Conservation (phyloP, 176 grass and related monocot genomes). For the Ananas comosus region DNA sequence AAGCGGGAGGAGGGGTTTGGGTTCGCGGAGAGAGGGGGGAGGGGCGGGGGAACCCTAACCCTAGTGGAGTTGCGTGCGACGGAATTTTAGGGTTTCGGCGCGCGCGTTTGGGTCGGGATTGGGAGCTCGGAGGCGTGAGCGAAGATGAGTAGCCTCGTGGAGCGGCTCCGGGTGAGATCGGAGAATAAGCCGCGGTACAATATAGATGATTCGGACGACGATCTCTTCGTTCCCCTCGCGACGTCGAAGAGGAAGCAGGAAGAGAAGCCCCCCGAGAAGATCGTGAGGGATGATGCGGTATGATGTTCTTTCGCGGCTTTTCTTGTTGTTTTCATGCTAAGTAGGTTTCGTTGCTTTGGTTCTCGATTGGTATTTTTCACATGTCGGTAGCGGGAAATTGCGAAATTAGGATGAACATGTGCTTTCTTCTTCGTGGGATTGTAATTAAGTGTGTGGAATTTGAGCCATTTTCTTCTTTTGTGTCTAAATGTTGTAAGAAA, state of each 20-base stretch:
- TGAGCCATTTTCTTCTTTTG: too few relatives aligned
- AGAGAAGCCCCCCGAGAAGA: constrained; percentile 44
- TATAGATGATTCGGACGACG: constrained; percentile 86
- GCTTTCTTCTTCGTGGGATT: too few relatives aligned
- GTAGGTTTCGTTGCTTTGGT: neutral
- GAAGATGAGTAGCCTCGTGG: constrained; percentile 87
- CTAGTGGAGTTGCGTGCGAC: neutral
- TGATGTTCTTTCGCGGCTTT: constrained; percentile 7
- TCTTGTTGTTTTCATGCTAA: neutral
- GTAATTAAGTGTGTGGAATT: too few relatives aligned
- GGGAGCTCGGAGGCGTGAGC: constrained; percentile 7
- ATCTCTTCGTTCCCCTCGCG: constrained; percentile 34
- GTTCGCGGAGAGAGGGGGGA: too few relatives aligned
- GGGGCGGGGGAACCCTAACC: neutral
- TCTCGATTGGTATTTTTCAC: neutral
- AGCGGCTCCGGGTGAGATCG: constrained; percentile 90
- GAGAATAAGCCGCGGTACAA: constrained; percentile 80
- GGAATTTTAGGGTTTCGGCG: neutral
- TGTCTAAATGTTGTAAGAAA: too few relatives aligned
- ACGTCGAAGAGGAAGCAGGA: constrained; percentile 39
- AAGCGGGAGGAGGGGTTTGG: too few relatives aligned
- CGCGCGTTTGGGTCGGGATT: neutral
- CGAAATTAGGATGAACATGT: too few relatives aligned
- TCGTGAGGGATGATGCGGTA: constrained; percentile 73
- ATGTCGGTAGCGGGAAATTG: too few relatives aligned